Evolutionary conservation across 2,329 filamentous ascomycete genomes (phyloP).

Genomic region (Daldinia eschscholtzii): DNA sequence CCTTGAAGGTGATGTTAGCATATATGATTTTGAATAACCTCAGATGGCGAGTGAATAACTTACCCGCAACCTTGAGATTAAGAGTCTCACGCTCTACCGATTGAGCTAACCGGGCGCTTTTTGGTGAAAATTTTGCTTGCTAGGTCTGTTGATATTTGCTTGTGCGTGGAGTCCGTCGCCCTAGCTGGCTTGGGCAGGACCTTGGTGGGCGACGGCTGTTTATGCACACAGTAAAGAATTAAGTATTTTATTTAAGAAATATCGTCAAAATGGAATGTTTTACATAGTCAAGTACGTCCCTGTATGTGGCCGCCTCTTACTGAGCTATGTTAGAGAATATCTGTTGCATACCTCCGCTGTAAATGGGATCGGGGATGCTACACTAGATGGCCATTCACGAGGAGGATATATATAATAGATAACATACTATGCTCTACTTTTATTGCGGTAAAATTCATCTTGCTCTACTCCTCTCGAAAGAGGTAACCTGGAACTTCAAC

Average conservation of each 20-base stretch:
- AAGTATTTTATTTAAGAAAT: not conserved
- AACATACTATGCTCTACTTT: not conserved
- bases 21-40: not conserved
- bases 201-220: conserved; percentile 1
- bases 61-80: conserved; percentile 56
- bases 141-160: not conserved
- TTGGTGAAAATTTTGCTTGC: not conserved
- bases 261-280: not conserved
- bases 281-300: not conserved
- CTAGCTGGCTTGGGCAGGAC: not conserved
- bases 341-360: not conserved
- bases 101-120: conserved; percentile 69
- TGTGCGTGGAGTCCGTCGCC: conserved; percentile 2
- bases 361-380: not conserved
- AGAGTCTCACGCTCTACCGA: conserved; percentile 79
- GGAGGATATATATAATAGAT: not conserved
- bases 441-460: not conserved
- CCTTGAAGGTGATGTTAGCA: conserved; percentile 25
- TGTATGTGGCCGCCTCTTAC: not conserved
- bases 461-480: not conserved
- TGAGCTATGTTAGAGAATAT: not conserved
- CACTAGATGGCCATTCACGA: not conserved
- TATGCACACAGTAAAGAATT: not conserved
- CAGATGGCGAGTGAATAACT: not conserved
- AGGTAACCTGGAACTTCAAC: not conserved